A percentile compares a stretch with the other conserved stretches of the same genome.
phyloP scores from a whole-genome alignment of 805 yeast species.

The Zygoascus biomembranicola region DNA sequence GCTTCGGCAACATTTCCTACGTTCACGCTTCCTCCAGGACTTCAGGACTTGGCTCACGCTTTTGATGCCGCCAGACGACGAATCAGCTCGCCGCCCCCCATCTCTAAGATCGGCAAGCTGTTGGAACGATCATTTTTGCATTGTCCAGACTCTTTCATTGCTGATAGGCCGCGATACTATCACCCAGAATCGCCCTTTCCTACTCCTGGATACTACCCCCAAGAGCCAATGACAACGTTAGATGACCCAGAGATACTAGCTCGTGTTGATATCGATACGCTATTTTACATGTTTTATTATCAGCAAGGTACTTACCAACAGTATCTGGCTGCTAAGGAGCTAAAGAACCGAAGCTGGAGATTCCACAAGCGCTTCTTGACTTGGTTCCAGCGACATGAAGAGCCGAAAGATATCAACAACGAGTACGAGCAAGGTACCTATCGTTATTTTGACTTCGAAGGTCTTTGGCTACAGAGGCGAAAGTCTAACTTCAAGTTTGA shows the following conservation, averaged over 20 bases:
- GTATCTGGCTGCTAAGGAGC: constrained; percentile 71
- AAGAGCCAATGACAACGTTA: constrained; percentile 49
- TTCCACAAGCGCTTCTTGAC: constrained; percentile 63
- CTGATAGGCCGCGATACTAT: constrained; percentile 74
- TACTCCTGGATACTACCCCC: constrained; percentile 84
- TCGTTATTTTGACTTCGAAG: constrained; percentile 81
- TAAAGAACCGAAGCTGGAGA: constrained; percentile 74
- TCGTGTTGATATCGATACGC: constrained; percentile 76
- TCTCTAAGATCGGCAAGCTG: constrained; percentile 44
- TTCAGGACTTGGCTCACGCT: constrained; percentile 31
- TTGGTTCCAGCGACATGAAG: constrained; percentile 71
- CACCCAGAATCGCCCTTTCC: constrained; percentile 80
- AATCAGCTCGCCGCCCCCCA: constrained; percentile 44
- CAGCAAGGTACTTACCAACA: constrained; percentile 67
- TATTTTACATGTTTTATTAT: constrained; percentile 89
- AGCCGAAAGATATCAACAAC: constrained; percentile 33
- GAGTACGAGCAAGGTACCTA: constrained; percentile 45
- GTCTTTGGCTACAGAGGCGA: constrained; percentile 55
- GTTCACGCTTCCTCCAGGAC: constrained; percentile 31
- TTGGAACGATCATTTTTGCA: constrained; percentile 74
- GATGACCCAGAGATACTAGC: constrained; percentile 53
- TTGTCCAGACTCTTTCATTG: constrained; percentile 90
- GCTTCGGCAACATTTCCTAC: constrained; percentile 1
- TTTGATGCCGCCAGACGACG: constrained; percentile 37
- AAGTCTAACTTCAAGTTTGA: constrained; percentile 50